Percentiles rank a stretch among this genome's conserved stretches.
phyloP scores from a whole-genome alignment of 1,284 basidiomycete species.

The Papiliotrema flavescens region DNA sequence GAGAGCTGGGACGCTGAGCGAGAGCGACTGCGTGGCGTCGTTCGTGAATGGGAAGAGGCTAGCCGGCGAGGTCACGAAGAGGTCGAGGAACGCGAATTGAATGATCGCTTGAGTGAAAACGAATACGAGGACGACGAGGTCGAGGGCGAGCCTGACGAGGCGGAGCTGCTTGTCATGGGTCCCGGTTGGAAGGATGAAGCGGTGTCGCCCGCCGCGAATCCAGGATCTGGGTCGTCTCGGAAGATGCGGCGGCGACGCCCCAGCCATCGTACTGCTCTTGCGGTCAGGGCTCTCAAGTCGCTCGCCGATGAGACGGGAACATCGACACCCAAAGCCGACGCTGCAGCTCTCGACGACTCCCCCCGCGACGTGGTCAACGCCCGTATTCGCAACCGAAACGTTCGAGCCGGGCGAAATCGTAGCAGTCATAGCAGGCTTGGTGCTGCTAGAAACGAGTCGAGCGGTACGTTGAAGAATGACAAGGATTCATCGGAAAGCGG shows the following conservation, averaged over 20 bases:
- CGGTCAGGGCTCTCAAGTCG: conserved; percentile 33
- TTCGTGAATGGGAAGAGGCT: conserved; percentile 75
- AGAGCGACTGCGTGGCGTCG: conserved; percentile 66
- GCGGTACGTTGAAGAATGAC: conserved; percentile 15
- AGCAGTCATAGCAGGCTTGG: not conserved
- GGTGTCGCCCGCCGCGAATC: not conserved
- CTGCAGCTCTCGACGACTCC: not conserved
- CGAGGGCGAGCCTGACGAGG: conserved; percentile 14
- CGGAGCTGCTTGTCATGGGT: conserved; percentile 5
- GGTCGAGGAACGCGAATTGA: conserved; percentile 47
- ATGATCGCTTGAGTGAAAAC: conserved; percentile 39
- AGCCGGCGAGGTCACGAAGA: conserved; percentile 51
- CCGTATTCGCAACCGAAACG: not conserved
- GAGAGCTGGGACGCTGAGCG: conserved; percentile 80
- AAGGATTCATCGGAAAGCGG: conserved; percentile 36
- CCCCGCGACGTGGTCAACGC: not conserved
- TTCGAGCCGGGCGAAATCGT: not conserved
- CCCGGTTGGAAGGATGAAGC: conserved; percentile 1
- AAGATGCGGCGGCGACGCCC: conserved; percentile 32
- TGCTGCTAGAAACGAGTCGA: conserved; percentile 2
- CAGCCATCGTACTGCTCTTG: conserved; percentile 30
- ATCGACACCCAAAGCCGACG: conserved; percentile 25
- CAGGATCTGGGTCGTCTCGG: conserved; percentile 3
- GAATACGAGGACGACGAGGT: conserved; percentile 31
- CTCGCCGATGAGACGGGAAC: conserved; percentile 18